Evolutionary conservation across 2,329 filamentous ascomycete genomes (phyloP), one percentile per base, ranked within the genome.

Genomic region (Fusarium tricinctum): DNA sequence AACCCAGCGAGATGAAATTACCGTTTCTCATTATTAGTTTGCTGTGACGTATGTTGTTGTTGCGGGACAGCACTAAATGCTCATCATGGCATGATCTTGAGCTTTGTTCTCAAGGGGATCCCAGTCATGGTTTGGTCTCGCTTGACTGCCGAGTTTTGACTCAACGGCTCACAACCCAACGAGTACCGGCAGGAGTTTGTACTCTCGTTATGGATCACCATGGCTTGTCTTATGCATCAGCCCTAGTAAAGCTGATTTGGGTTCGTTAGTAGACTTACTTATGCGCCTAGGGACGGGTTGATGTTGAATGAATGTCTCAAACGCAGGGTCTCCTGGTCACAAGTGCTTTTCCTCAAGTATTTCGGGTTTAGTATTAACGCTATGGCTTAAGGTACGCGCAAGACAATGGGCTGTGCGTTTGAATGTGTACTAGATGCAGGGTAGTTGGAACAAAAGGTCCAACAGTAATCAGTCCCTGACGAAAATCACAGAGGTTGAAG

Each of bases 41-140:
- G 46, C 44, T 47, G 39, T 71, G 38, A 47, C 51, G 65, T 66
- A 51, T 45, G 28, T 53, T 39, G 12, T 39, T 17, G 44, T 38
- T 45, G 20, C 42, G 19, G 40, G 8, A 40, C 19, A 35, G 47
- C 66, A 58, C 71, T 60, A 70, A 9, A 40, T 51, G 44, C 28
- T 55, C 42, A 65, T 53, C 46, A 69, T 71, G 50, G 68, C 59
- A 68, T 66, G 68, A 73, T 71, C 30, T 70, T 68, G 58, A 57
- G 68, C 50, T 45, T 50, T 35, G 23, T 28, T 60, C 47, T 50
- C 47, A 64, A 51, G 51, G 50, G 33, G 53, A 71, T 61, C 71
- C 67, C 17, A 15, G 52, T 44, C 9, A 42, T 45, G 39, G 57
- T 48, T 35, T 55, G 57, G 53, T 60, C 39, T 70, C 47, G 40